These are phyloP conservation scores for Neospora caninum DNA, from an alignment of 169 alveolate species.

Conservation along the genomic window DNA sequence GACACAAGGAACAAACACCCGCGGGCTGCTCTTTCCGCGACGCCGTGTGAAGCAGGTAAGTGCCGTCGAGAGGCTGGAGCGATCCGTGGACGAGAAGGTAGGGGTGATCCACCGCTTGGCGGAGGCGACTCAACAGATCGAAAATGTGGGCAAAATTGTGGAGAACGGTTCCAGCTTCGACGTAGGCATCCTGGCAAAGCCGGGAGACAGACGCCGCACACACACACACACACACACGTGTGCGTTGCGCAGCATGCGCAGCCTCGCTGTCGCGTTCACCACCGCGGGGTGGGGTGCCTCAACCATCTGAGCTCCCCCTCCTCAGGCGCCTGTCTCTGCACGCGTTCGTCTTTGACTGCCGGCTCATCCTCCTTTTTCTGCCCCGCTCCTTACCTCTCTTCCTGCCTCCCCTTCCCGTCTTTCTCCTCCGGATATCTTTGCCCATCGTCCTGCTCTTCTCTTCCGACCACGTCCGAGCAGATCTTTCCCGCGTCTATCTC, in stretches of 20 bases:
- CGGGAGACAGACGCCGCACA: not conserved
- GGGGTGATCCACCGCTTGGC: constrained; percentile 94
- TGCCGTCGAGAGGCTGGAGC: constrained; percentile 74
- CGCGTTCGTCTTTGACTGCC: not conserved
- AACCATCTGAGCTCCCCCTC: not conserved
- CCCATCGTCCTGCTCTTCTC: not conserved
- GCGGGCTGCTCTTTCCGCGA: constrained; percentile 69
- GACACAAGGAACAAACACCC: constrained; percentile 79
- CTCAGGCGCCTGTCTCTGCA: not conserved
- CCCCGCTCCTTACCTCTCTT: not conserved
- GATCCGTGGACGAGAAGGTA: constrained; percentile 87
- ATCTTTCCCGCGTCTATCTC: not conserved
- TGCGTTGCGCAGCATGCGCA: too few relatives aligned
- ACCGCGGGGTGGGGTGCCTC: too few relatives aligned
- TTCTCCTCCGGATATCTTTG: not conserved
- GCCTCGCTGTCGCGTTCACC: too few relatives aligned
- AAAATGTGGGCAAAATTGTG: constrained; percentile 92
- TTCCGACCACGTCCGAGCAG: not conserved
- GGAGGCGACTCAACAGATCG: constrained; percentile 85
- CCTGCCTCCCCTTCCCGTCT: not conserved
- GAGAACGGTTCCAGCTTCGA: constrained; percentile 83
- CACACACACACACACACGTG: too few relatives aligned
- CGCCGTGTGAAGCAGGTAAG: constrained; percentile 71
- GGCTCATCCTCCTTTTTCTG: not conserved
- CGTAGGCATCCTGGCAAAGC: constrained; percentile 79